Evolutionary conservation across 306 rosid genomes (phyloP).

Genomic region (Prunus mongolica): DNA sequence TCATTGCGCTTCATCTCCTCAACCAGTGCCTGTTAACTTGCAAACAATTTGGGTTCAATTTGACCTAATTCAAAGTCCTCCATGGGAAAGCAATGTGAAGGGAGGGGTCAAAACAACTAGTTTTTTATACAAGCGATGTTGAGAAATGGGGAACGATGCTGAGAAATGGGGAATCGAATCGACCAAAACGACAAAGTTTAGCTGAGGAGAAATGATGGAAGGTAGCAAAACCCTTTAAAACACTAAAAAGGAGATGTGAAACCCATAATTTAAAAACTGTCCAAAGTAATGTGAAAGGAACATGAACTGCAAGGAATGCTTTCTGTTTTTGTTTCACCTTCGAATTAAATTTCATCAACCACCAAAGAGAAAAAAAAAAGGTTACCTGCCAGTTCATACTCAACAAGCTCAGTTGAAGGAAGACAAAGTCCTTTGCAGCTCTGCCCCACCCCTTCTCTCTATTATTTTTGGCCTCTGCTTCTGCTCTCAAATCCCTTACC

Average conservation of each 20-base stretch:
- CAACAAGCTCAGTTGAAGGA: neutral
- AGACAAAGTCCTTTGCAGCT: neutral
- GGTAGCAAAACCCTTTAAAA: neutral
- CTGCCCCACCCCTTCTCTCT: neutral
- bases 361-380: neutral
- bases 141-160: no score
- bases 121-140: no score
- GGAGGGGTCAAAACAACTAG: neutral
- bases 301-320: neutral
- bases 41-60: neutral
- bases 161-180: no score
- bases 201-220: neutral
- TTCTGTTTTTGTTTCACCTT: neutral
- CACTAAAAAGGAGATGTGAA: neutral
- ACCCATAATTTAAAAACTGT: neutral
- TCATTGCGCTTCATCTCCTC: neutral
- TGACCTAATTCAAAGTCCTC: neutral
- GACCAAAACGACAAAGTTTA: no score
- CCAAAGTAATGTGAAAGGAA: constrained; percentile 11
- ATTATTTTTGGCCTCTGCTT: neutral
- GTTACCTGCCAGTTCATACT: neutral
- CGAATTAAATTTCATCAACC: neutral
- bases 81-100: neutral
- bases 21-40: neutral
- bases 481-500: neutral